Evolutionary conservation across 345 rosid genomes (phyloP).

Genomic region (sweet orange (Citrus sinensis)): DVS_A1.0 CM039168.1:21656001-21656500

Average conservation of each 20-base stretch:
- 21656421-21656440: constrained; percentile 83
- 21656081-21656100: constrained; percentile 71
- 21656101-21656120: constrained; percentile 78
- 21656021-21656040: constrained; percentile 48
- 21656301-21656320: constrained; percentile 90
- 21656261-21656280: constrained; percentile 44
- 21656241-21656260: constrained; percentile 58
- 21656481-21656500: constrained; percentile 89
- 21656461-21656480: constrained; percentile 86
- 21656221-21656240: constrained; percentile 79
- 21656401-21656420: constrained; percentile 90
- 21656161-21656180: constrained; percentile 88
- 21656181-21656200: constrained; percentile 75
- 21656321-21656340: constrained; percentile 83
- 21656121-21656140: constrained; percentile 65
- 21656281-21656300: constrained; percentile 42
- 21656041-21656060: constrained; percentile 47
- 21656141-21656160: constrained; percentile 74
- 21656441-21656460: constrained; percentile 58
- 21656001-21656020: constrained; percentile 57
- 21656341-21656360: constrained; percentile 79
- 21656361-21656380: constrained; percentile 71
- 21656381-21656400: constrained; percentile 77
- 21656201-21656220: constrained; percentile 62
- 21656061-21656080: constrained; percentile 55